phyloP scores from a whole-genome alignment of 2,329 filamentous ascomycete genomes.

The Allantophomopsis lycopodina region DNA sequence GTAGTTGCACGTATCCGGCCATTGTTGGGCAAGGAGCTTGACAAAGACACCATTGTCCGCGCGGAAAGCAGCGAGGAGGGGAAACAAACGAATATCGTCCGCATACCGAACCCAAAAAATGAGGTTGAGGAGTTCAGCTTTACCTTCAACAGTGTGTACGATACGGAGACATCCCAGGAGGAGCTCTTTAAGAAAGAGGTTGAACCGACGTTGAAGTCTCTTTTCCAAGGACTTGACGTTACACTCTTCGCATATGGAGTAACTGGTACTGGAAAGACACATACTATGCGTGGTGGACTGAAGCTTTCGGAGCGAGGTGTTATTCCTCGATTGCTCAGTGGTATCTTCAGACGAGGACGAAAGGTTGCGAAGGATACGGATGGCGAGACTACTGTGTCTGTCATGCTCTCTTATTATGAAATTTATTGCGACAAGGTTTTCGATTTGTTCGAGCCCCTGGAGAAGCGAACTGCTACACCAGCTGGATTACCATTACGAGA shows the following conservation, averaged over 20 bases:
- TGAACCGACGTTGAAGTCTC: slow-evolving; percentile 75
- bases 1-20: slow-evolving; percentile 88
- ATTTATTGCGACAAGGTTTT: slow-evolving; percentile 96
- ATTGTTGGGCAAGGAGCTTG: slow-evolving; percentile 69
- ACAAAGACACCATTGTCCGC: slow-evolving; percentile 75
- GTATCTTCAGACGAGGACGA: slow-evolving; percentile 71
- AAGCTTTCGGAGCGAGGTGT: slow-evolving; percentile 76
- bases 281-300: slow-evolving; percentile 89
- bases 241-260: slow-evolving; percentile 90
- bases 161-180: slow-evolving; percentile 67
- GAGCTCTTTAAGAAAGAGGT: slow-evolving; percentile 85
- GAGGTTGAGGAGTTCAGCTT: slow-evolving; percentile 85
- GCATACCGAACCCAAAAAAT: slow-evolving; percentile 91
- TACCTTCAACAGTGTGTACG: slow-evolving; percentile 88
- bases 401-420: slow-evolving; percentile 83
- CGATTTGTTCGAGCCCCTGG: slow-evolving; percentile 75
- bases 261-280: slow-evolving; percentile 87
- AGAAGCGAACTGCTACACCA: slow-evolving; percentile 58
- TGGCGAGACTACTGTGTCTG: slow-evolving; percentile 55
- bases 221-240: slow-evolving; percentile 80
- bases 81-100: slow-evolving; percentile 54
- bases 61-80: slow-evolving; percentile 48
- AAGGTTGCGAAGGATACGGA: slow-evolving; percentile 72
- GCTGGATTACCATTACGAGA: slow-evolving; percentile 73
- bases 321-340: slow-evolving; percentile 74